These are phyloP conservation scores for Albatrellus ellisii DNA, from an alignment of 768 basidiomycete genomes.

Conservation along the genomic window DNA sequence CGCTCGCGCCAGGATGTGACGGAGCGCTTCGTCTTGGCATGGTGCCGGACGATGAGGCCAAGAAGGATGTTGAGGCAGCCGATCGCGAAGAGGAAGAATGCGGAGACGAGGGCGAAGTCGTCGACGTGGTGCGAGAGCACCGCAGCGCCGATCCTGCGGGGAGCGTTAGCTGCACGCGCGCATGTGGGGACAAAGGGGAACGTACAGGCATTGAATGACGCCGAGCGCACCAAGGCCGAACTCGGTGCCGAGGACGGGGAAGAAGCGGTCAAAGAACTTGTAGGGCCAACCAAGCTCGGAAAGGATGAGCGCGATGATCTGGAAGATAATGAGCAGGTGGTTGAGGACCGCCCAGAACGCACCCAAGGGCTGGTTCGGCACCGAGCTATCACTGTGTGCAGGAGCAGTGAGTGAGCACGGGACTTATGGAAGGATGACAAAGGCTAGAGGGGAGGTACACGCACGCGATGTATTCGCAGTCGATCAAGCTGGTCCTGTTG, in stretches of 20 bases:
- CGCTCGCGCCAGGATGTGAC: constrained; percentile 58
- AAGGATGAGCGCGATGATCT: constrained; percentile 66
- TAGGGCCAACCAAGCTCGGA: constrained; percentile 78
- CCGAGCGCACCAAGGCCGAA: constrained; percentile 86
- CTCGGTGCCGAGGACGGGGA: constrained; percentile 73
- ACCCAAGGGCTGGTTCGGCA: constrained; percentile 85
- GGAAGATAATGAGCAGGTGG: constrained; percentile 76
- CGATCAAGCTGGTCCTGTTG: constrained; percentile 11
- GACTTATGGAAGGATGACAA: neutral
- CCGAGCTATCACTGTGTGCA: constrained; percentile 49
- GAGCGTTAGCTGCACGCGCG: too few relatives aligned
- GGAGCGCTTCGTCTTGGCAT: constrained; percentile 50
- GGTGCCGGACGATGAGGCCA: constrained; percentile 67
- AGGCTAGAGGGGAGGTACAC: constrained; percentile 1
- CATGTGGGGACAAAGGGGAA: too few relatives aligned
- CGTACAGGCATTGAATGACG: constrained; percentile 78
- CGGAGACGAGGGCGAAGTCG: constrained; percentile 71
- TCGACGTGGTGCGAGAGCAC: constrained; percentile 68
- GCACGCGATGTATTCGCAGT: constrained; percentile 13
- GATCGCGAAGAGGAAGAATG: constrained; percentile 74
- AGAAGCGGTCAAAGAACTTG: constrained; percentile 67
- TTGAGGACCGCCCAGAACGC: constrained; percentile 88
- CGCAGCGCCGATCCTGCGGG: constrained; percentile 60
- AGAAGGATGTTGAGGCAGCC: constrained; percentile 76
- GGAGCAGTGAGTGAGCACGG: neutral